Evolutionary conservation across 768 basidiomycete species (phyloP), one percentile per base, ranked within the genome.

Genomic region (Calocybe gangraenosa): DNA sequence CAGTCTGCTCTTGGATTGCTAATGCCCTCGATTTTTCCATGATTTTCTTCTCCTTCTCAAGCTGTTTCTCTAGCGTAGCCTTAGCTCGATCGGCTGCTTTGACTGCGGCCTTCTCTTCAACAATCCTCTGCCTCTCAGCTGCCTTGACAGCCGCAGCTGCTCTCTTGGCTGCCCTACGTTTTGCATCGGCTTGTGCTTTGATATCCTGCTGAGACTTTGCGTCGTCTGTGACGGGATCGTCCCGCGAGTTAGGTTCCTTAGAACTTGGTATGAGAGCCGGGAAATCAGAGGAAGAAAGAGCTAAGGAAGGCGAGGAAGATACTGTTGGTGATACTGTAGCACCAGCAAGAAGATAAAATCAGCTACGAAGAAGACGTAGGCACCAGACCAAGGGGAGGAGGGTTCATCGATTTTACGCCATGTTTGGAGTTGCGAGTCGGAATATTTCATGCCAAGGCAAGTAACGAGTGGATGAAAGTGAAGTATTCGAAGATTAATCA

Each of bases 211-310:
- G 57, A 37, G 58, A 50, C 30, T 58, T 46, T 21, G 48, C 34
- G 42, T 63, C 63, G 30, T 71, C 64, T 36, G 65, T 47, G 31
- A 63, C 63, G 35, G 64, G 57, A 11, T 61, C 63, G 36, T 62
- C 57, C 32, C 41, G 50, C 39, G 54, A 45, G 17, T 53, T 51
- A 46, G 62, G 44, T 38, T 65, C 62, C 55, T 66, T 50, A 59
- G 69, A 51, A 48, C 57, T 64, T 48, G 61, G 49, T 51, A 74
- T 65, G 48, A 91, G 70, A 30, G 87, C 85, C 42, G 87, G 89
- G 61, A 91, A 91, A 63, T 91, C 89, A 59, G 77, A 67, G 32
- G 79, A 67, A 50, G 87, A 87, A 44, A 89, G 68, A 46, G 72
- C 65, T 42, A 73, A 65, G 47, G 82, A 78, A 46, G 81, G 69